Evolutionary conservation across 2,329 filamentous ascomycete genomes (phyloP), one percentile per base, ranked within the genome.

Genomic region (Parastagonospora nodorum): DNA sequence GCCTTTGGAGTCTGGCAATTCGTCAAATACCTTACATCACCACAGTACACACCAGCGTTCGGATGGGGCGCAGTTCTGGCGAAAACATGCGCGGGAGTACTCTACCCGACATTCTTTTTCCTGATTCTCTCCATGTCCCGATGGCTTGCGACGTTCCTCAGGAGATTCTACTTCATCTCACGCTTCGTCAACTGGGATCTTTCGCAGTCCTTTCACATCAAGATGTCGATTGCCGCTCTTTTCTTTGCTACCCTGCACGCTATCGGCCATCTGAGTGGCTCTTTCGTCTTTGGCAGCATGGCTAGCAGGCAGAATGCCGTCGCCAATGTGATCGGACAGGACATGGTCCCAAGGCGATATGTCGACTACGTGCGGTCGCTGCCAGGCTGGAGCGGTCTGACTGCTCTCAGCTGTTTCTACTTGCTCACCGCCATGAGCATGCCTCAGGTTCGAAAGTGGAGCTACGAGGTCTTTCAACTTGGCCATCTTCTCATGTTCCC

Each of bases 51-150:
- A 12, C 75, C 74, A 11, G 82, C 78, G 0, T 79, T 84, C 14
- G 82, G 81, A 10, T 83, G 81, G 80, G 82, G 82, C 5, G 77
- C 82, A 7, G 79, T 82, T 4, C 61, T 85, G 42, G 79, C 82
- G 3, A 85, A 84, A 66, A 78, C 79, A 0, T 79, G 73, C 37
- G 81, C 82, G 8, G 83, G 83, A 3, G 77, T 79, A 0, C 59
- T 85, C 1, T 84, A 84, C 42, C 81, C 82, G 14, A 84, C 81
- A 1, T 77, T 85, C 48, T 84, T 84, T 69, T 84, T 85, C 57
- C 72, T 84, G 49, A 74, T 84, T 6, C 68, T 84, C 5, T 83
- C 80, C 59, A 85, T 84, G 82, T 83, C 80, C 11, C 72, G 82
- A 27, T 83, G 81, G 68, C 76, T 83, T 15, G 78, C 82, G 2